Evolutionary conservation across 192 early-diverging fungal genomes (phyloP), one percentile per base, ranked within the genome.

Genomic region (Glomus cerebriforme): DNA sequence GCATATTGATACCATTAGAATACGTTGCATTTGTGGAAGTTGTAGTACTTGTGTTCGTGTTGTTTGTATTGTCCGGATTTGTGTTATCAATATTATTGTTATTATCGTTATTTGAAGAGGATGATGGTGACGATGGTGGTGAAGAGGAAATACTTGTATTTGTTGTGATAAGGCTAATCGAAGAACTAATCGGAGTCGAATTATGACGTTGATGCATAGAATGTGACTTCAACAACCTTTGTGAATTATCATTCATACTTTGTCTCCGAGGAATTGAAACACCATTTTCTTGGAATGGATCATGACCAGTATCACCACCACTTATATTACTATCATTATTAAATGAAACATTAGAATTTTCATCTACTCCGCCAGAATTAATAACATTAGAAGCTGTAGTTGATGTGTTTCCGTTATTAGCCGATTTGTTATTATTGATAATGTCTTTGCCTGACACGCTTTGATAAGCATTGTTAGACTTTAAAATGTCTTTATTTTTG

Each of bases 401-500:
- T 54, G 62, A 19, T 15, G 27, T 65, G 22, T n/a, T 65, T 24
- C 24, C 12, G 19, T 12, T 65, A 49, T 13, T 47, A 24, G 47
- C 5, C 26, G 26, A 65, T 17, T 47, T 62, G 9, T n/a, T 65
- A 63, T n/a, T 66, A 10, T 45, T 65, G n/a, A 19, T 77, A 66
- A 24, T 77, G 70, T 73, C 70, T 73, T 47, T 29, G 24, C 6
- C 43, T 31, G 45, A 73, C 22, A 31, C 35, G 29, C 49, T 27
- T 15, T n/a, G 70, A 73, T 26, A 31, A 39, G 35, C 37, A 65
- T 27, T 77, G 35, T 15, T 59, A 65, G 63, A 35, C 26, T 43
- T 77, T 43, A 26, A 65, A 77, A 77, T 77, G 75, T 77, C 75
- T 77, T 65, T 77, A 26, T 43, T 77, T 60, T 43, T 65, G 5